Conservation (phyloP, 495 filamentous ascomycete species). For the Penicillium flavigenum region DNA sequence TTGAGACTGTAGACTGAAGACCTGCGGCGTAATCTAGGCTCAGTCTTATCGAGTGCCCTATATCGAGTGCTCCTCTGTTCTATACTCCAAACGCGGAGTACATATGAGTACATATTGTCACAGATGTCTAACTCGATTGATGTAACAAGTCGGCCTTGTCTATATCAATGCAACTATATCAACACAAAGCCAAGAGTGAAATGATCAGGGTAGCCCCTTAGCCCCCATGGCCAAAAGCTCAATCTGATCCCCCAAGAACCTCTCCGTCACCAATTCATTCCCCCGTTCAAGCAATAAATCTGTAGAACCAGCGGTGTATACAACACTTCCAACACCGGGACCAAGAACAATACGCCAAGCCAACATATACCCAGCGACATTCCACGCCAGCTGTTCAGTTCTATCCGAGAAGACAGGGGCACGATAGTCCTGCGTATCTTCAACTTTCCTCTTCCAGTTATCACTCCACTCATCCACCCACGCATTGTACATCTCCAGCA, state of each 20-base stretch:
- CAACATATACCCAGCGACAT: neutral
- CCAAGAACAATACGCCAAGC: neutral
- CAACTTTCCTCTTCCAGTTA: neutral
- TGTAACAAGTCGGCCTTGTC: neutral
- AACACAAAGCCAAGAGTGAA: neutral
- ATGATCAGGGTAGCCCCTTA: neutral
- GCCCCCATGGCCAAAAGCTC: neutral
- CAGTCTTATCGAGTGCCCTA: neutral
- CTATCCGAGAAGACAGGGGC: neutral
- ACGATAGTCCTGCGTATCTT: neutral
- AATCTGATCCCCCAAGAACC: neutral
- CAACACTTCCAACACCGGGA: neutral
- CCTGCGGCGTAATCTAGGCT: slow-evolving; percentile 6
- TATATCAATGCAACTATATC: neutral
- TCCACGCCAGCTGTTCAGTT: neutral
- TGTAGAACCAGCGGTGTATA: neutral
- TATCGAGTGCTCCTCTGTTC: neutral
- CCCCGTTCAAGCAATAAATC: neutral
- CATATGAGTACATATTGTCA: neutral
- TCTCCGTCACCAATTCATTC: neutral
- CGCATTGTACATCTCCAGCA: neutral
- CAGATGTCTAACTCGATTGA: neutral
- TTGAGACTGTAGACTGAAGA: slow-evolving; percentile 2
- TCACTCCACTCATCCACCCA: neutral
- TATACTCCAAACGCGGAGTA: neutral